Base-by-base conservation (phyloP, 2,329 filamentous ascomycete genomes). In the Neofusicoccum umdonicola region DNA sequence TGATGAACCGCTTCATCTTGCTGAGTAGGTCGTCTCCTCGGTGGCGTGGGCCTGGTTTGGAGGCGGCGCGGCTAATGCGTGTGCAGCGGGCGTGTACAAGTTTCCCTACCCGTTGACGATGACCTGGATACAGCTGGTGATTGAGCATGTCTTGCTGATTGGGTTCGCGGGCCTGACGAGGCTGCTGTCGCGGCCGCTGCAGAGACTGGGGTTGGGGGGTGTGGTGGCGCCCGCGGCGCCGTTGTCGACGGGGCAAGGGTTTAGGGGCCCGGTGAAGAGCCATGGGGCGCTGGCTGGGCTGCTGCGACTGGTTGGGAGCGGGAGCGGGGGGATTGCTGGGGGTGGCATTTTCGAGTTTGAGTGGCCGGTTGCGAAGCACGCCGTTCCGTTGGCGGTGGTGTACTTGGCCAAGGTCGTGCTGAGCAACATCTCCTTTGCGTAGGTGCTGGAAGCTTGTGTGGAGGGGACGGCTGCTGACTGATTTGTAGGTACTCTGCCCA, bases 381-480 rank as follows among this genome's bases (percentile, higher is more conserved):
- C 82, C 19, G 71, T 84, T 1, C 82, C 82, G 12, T 71, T 83
- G 8, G 81, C 83, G 0, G 71, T 83, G 12, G 77, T 84, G 56
- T 85, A 82, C 66, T 74, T 84, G 31, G 76, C 78, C 34, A 84
- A 83, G 68, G 76, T 84, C 35, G 73, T 83, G 15, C 76, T 85
- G 17, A 84, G 81, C 68, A 85, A 85, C 71, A 77, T 84, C 63
- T 83, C 82, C 3, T 85, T 84, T 67, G 82, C 83, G 78, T 82
- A 77, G 67, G 13, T 62, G 8, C 42, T 48, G 35, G 56, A 39
- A 12, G 6, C 12, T 50, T 63, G 52, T 34, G 56, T 63, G 41
- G 41, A 62, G 19, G 35, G 39, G 27, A 35, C n/a, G n/a, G 8
- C 31, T 57, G 22, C 62, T 63, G 58, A 66, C 48, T 39, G 22